Base-by-base conservation (phyloP, 2,329 filamentous ascomycete genomes). In the Calonectria henricotiae region DNA sequence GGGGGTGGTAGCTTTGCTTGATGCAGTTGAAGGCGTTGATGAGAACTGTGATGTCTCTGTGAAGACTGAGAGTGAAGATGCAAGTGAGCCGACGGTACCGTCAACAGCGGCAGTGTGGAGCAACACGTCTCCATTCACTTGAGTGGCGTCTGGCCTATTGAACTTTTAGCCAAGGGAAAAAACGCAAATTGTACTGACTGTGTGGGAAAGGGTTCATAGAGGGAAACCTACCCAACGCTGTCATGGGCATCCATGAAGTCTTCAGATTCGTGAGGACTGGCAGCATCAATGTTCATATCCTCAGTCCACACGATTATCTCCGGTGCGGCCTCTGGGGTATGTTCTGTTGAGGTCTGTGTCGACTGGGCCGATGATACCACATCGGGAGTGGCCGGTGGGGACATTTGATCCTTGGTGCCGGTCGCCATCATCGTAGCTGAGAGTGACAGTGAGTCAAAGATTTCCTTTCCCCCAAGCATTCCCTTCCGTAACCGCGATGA, bases 1-100 rank as follows among this genome's bases (percentile, higher is more conserved):
- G 54, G 89, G 89, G 49, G 89, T 92, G 60, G 89, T 91, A 70
- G 89, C 89, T 81, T 91, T 90, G 81, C 90, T 92, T 73, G 89
- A 91, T 44, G 84, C 78, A 5, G 86, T 86, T 8, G 88, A 87
- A n/a, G 85, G 84, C 20, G 83, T 81, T 27, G 89, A 90, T 60
- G 88, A 88, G 30, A 87, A 79, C 54, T 90, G 88, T 62, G 89
- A 90, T 30, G 85, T 81, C 67, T 91, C 89, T 71, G 88, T 88
- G 37, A 86, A 73, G 68, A 81, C 83, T 20, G 87, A 88, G 23
- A 86, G 81, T n/a, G 88, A 89, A 15, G 89, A 90, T 54, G 84
- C 82, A 71, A 88, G 82, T 41, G 87, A 88, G 78, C 83, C 75
- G 77, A 78, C 71, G 73, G 78, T 65, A 39, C 71, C 77, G 23